These are phyloP conservation scores for Grosmannia huntii DNA, from an alignment of 2,329 filamentous ascomycete genomes.

Conservation along the genomic window DNA sequence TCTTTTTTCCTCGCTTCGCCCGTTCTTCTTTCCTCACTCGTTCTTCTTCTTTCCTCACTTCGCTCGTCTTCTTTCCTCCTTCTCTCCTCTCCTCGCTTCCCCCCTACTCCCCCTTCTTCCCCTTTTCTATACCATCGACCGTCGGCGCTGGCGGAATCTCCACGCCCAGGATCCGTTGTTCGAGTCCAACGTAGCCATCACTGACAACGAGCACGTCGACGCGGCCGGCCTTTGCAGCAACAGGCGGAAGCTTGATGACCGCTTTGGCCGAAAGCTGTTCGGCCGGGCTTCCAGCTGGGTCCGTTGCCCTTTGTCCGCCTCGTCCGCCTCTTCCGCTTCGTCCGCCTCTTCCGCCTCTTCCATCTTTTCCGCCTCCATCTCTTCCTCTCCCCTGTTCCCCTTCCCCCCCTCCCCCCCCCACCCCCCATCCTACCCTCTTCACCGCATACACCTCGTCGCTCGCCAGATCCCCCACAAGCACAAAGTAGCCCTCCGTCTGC, in stretches of 20 bases:
- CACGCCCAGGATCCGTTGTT: constrained; percentile 34
- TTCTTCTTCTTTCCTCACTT: no score
- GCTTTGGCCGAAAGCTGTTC: constrained; percentile 35
- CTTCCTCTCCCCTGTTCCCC: neutral
- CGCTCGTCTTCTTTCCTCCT: no score
- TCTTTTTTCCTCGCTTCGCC: no score
- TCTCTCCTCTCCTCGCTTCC: no score
- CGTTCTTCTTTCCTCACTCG: no score
- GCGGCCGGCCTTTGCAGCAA: constrained; percentile 37
- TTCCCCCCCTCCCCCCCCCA: neutral
- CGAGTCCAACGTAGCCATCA: constrained; percentile 75
- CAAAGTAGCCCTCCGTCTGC: constrained; percentile 89
- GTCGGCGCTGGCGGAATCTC: constrained; percentile 37
- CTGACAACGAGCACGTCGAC: constrained; percentile 69
- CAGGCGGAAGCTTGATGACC: constrained; percentile 46
- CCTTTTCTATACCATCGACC: constrained; percentile 32
- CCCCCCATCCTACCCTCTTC: constrained; percentile 69
- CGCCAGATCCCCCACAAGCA: constrained; percentile 55
- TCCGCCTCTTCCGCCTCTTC: neutral
- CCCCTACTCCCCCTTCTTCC: no score
- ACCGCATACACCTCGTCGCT: constrained; percentile 71
- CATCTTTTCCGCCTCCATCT: neutral
- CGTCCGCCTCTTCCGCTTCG: neutral
- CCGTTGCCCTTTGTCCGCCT: constrained; percentile 16
- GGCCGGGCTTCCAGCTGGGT: no score